Evolutionary conservation across 2,329 filamentous ascomycete genomes (phyloP).

Genomic region (Clathrospora elynae): DNA sequence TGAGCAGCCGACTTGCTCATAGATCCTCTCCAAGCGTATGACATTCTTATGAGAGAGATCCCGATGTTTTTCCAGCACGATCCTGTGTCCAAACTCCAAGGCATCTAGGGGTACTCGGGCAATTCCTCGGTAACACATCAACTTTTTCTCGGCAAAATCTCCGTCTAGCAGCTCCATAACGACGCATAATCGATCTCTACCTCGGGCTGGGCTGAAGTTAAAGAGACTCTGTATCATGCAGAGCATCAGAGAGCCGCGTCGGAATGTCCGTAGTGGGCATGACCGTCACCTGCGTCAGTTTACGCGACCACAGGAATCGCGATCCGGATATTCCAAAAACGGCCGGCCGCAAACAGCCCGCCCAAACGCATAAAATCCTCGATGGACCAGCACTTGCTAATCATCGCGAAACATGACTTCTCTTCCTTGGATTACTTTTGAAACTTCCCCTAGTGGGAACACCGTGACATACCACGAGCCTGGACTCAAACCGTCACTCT

Average conservation of each 20-base stretch:
- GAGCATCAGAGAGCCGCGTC: too few relatives aligned
- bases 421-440: slow-evolving; percentile 7
- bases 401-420: slow-evolving; percentile 2
- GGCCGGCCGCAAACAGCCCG: not conserved
- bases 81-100: slow-evolving; percentile 8
- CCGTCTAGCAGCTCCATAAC: slow-evolving; percentile 8
- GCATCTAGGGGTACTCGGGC: slow-evolving; percentile 6
- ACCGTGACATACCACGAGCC: slow-evolving; percentile 1
- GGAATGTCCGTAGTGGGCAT: slow-evolving; percentile 1
- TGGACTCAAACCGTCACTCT: not conserved
- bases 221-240: slow-evolving; percentile 1
- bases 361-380: not conserved
- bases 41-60: slow-evolving; percentile 4
- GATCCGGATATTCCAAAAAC: not conserved
- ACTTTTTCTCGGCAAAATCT: slow-evolving; percentile 6
- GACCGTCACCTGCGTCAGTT: slow-evolving; percentile 2
- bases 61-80: slow-evolving; percentile 7
- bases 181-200: not conserved
- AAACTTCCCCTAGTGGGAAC: slow-evolving; percentile 3
- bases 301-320: not conserved
- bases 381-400: not conserved
- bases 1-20: slow-evolving; percentile 8
- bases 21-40: slow-evolving; percentile 3
- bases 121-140: slow-evolving; percentile 7
- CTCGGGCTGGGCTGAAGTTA: not conserved